Conservation (phyloP, 352 stramenopile genomes). For the Phytophthora lateralis region DNA sequence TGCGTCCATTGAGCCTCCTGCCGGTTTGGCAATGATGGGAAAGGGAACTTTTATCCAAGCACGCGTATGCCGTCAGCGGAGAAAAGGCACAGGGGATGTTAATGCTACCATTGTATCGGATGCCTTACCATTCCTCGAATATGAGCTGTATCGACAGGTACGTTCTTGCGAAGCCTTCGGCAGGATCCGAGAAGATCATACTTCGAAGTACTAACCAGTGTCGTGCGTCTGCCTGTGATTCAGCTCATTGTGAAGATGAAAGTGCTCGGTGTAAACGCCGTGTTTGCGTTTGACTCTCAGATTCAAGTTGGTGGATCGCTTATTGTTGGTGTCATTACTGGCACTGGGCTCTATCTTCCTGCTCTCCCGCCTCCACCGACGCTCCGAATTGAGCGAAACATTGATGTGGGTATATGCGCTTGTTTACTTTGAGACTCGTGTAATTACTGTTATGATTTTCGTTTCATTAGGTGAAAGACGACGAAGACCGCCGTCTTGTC, state of each 20-base stretch:
- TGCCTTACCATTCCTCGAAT: constrained; percentile 97
- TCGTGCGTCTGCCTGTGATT: constrained; percentile 1
- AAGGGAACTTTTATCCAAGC: constrained; percentile 96
- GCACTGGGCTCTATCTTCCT: constrained; percentile 92
- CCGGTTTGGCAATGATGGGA: constrained; percentile 86
- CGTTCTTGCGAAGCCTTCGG: neutral
- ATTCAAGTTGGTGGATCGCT: constrained; percentile 91
- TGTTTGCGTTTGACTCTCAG: constrained; percentile 94
- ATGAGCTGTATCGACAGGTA: constrained; percentile 97
- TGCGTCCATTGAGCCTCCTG: constrained; percentile 87
- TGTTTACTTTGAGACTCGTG: neutral
- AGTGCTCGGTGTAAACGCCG: constrained; percentile 96
- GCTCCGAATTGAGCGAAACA: constrained; percentile 94
- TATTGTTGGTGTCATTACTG: constrained; percentile 91
- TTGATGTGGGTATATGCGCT: constrained; percentile 68
- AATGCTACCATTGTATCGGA: constrained; percentile 97
- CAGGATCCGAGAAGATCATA: neutral
- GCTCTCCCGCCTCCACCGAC: constrained; percentile 94
- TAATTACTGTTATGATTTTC: constrained; percentile 4
- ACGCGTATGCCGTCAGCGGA: constrained; percentile 92
- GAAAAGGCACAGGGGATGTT: constrained; percentile 92
- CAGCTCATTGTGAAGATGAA: constrained; percentile 90
- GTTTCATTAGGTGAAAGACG: constrained; percentile 83
- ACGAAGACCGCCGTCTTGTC: constrained; percentile 93
- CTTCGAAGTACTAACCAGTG: constrained; percentile 1